Evolutionary conservation across 495 filamentous ascomycete genomes (phyloP).

Genomic region (Aspergillus panamensis): DNA sequence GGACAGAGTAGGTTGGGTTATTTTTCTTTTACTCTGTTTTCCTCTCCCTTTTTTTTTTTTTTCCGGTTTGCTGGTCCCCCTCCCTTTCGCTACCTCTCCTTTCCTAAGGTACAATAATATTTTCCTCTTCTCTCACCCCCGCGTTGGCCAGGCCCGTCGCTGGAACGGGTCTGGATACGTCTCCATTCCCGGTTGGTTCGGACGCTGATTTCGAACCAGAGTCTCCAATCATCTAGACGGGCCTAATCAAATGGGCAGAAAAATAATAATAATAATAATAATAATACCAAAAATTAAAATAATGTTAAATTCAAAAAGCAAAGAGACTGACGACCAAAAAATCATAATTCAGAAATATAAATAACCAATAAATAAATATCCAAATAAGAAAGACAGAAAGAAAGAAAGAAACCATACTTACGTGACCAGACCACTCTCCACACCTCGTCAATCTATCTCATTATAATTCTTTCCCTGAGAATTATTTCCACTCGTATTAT

Average conservation of each 20-base stretch:
- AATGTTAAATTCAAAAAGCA: background rate
- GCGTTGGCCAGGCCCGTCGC: conserved; percentile 27
- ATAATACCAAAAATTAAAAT: too few species aligned
- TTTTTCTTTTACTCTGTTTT: background rate
- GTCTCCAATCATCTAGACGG: conserved; percentile 12
- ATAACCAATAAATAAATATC: background rate
- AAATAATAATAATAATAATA: background rate
- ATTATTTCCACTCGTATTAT: background rate
- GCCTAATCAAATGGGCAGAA: conserved; percentile 5
- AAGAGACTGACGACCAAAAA: background rate
- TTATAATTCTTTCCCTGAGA: background rate
- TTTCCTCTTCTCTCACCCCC: conserved; percentile 11
- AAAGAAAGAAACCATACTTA: background rate
- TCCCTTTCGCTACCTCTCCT: conserved; percentile 1
- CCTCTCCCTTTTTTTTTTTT: background rate
- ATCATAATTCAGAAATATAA: background rate
- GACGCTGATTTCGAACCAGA: conserved; percentile 3
- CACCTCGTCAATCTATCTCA: background rate
- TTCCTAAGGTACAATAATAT: background rate
- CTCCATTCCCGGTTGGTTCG: conserved; percentile 21
- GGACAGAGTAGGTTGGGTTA: background rate
- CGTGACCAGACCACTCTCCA: background rate
- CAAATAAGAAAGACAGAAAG: background rate
- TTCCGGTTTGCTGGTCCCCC: background rate
- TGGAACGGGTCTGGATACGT: conserved; percentile 22